Evolutionary conservation across 805 yeast genomes (phyloP).

Genomic region (Vanderwaltozyma yarrowii): DNA sequence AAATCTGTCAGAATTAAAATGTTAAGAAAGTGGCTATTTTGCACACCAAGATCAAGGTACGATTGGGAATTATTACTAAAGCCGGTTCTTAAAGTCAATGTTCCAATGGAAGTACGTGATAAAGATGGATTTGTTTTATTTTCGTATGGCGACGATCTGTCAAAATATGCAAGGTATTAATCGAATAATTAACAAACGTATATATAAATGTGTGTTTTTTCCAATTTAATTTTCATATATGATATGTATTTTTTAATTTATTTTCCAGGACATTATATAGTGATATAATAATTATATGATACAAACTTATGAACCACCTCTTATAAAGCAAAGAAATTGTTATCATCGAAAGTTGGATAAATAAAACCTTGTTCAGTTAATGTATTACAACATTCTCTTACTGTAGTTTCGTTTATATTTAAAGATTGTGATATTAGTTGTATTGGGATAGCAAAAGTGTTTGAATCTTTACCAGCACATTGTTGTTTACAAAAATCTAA

Average conservation of each 20-base stretch:
- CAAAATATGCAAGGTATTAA: not conserved
- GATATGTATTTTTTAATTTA: not conserved
- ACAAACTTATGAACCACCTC: not conserved
- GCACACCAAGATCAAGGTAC: constrained; percentile 29
- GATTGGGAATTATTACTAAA: constrained; percentile 31
- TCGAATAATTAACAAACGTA: too few relatives aligned
- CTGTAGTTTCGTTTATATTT: constrained; percentile 39
- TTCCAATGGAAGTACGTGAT: constrained; percentile 30
- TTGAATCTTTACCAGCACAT: constrained; percentile 40
- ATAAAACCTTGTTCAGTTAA: constrained; percentile 60
- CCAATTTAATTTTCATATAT: not conserved
- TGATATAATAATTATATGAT: not conserved
- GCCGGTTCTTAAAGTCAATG: constrained; percentile 28
- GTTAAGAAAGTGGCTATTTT: constrained; percentile 29
- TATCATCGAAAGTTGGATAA: constrained; percentile 62
- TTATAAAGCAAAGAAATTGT: constrained; percentile 42
- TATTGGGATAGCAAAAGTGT: constrained; percentile 61
- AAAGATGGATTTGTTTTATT: constrained; percentile 35
- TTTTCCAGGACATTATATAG: too few relatives aligned
- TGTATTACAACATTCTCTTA: constrained; percentile 38
- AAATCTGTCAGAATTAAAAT: constrained; percentile 29
- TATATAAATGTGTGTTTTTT: too few relatives aligned
- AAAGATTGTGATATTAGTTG: constrained; percentile 49
- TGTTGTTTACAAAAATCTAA: constrained; percentile 40
- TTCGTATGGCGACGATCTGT: constrained; percentile 19